These are phyloP conservation scores for Corynascus novoguineensis DNA, from an alignment of 495 filamentous ascomycete species.

Conservation along the genomic window DNA sequence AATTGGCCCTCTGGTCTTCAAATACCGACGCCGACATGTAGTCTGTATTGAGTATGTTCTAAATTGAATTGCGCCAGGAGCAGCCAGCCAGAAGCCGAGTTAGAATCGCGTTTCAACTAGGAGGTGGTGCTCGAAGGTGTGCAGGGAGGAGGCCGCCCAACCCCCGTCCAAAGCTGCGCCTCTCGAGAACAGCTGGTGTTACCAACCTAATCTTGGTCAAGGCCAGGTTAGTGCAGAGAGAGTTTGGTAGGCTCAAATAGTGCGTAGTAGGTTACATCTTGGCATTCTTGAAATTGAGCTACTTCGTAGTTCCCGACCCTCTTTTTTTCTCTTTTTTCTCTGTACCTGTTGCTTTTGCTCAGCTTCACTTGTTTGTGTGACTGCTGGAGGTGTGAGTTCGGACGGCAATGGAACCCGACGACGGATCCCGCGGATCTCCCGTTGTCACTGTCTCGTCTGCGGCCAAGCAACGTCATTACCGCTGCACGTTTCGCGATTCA, in stretches of 20 bases:
- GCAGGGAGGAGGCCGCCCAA: too few relatives aligned
- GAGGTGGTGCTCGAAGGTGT: neutral
- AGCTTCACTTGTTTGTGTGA: too few relatives aligned
- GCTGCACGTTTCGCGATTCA: neutral
- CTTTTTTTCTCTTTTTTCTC: too few relatives aligned
- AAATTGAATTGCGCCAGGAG: neutral
- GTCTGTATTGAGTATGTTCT: neutral
- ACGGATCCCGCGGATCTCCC: neutral
- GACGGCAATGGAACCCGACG: neutral
- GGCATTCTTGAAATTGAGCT: too few relatives aligned
- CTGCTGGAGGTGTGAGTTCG: too few relatives aligned
- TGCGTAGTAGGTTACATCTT: too few relatives aligned
- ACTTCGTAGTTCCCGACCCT: too few relatives aligned
- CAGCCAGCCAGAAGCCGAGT: slow-evolving; percentile 1
- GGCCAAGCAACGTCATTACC: slow-evolving; percentile 2
- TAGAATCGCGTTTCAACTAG: neutral
- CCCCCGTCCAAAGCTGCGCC: neutral
- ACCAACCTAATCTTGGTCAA: too few relatives aligned
- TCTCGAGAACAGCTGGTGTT: neutral
- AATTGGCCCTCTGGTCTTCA: neutral
- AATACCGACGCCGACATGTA: too few relatives aligned
- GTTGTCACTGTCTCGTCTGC: neutral
- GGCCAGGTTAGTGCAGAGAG: too few relatives aligned
- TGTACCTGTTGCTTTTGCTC: too few relatives aligned
- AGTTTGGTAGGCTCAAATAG: too few relatives aligned